phyloP scores from a whole-genome alignment of 257 asterid species.

The Mitragyna speciosa region DNA sequence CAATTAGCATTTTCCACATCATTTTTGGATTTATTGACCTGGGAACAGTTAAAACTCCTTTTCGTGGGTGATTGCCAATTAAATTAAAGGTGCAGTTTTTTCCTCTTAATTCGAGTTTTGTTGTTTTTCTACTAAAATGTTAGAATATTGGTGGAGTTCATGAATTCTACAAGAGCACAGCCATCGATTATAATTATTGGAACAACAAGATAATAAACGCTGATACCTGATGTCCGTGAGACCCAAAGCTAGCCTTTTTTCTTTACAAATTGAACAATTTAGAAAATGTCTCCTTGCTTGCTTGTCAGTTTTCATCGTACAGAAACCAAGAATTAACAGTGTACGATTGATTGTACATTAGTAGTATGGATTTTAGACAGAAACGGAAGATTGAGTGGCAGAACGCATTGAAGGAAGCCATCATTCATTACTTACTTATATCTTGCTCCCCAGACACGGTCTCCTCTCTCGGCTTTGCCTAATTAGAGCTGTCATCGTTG shows the following conservation, averaged over 20 bases:
- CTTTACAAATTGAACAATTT: not conserved
- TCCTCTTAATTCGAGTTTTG: not conserved
- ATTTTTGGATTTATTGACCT: not conserved
- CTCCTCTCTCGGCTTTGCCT: not conserved
- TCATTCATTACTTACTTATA: not conserved
- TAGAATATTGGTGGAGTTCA: not conserved
- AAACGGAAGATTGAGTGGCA: not conserved
- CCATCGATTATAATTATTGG: too few relatives aligned
- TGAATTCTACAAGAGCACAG: too few relatives aligned
- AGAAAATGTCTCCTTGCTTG: not conserved
- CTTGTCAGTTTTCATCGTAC: not conserved
- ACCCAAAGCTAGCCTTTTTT: conserved; percentile 1
- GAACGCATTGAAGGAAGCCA: not conserved
- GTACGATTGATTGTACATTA: not conserved
- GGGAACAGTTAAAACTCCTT: not conserved
- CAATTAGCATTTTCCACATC: not conserved
- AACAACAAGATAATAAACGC: not conserved
- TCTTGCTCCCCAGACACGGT: not conserved
- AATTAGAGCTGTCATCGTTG: conserved; percentile 35
- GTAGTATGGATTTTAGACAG: not conserved
- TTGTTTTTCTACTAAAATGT: too few relatives aligned
- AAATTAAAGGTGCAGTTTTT: too few relatives aligned
- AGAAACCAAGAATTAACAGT: not conserved
- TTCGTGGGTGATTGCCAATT: too few relatives aligned
- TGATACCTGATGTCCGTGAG: not conserved